Conservation (phyloP, 345 rosid species). For the Limnanthes douglasii region DNA sequence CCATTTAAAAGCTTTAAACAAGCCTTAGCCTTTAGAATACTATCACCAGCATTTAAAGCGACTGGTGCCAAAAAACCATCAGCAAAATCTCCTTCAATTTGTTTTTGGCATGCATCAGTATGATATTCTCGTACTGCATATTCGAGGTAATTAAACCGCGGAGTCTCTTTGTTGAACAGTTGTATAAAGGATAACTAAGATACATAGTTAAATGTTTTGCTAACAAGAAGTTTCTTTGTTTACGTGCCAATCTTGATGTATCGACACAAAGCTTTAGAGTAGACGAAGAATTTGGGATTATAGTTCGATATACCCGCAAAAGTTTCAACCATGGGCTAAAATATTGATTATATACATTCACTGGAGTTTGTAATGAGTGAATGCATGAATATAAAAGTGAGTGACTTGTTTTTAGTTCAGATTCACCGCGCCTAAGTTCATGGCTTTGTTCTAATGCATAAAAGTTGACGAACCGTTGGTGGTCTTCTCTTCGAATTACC, state of each 20-base stretch:
- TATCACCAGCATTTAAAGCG: constrained; percentile 32
- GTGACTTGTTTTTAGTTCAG: constrained; percentile 22
- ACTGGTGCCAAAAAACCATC: constrained; percentile 28
- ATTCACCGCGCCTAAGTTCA: constrained; percentile 20
- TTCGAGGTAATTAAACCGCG: constrained; percentile 27
- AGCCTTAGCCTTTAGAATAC: constrained; percentile 66
- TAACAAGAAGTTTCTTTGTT: constrained; percentile 54
- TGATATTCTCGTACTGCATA: constrained; percentile 55
- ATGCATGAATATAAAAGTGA: constrained; percentile 39
- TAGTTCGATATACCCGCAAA: constrained; percentile 52
- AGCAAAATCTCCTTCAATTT: constrained; percentile 52
- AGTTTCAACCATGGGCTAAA: constrained; percentile 79
- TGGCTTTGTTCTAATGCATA: constrained; percentile 50
- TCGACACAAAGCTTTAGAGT: constrained; percentile 64
- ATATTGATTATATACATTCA: constrained; percentile 45
- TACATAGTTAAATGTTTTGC: constrained; percentile 42
- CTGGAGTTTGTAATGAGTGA: constrained; percentile 35
- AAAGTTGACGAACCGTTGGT: constrained; percentile 65
- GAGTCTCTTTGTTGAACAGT: constrained; percentile 34
- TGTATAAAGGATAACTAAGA: constrained; percentile 31
- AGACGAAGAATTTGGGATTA: constrained; percentile 46
- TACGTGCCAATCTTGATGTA: constrained; percentile 64
- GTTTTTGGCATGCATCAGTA: constrained; percentile 53
- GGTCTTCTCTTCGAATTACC: constrained; percentile 20
- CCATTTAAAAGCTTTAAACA: constrained; percentile 76